Evolutionary conservation across 768 basidiomycete species (phyloP), one percentile per base, ranked within the genome.

Genomic region (Lenzites betulinus): DNA sequence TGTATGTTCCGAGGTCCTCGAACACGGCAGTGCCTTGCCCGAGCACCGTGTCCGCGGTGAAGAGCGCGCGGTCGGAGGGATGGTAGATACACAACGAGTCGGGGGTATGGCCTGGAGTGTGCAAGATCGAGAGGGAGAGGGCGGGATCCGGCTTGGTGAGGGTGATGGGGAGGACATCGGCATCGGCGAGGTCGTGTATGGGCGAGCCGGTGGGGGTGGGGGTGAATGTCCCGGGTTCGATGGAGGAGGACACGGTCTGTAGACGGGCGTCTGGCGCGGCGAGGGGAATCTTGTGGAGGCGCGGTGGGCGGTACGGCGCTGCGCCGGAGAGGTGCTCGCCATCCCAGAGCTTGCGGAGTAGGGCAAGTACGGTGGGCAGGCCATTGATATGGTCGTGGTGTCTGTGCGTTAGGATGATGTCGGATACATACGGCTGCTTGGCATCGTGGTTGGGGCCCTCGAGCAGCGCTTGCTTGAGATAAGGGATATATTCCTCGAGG

Each of bases 21-120:
- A 98, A 97, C 5, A 95, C 86, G 3, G 95, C 81, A 0, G 93
- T 93, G 8, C 95, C 94, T 63, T 94, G 86, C 0, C 96, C 96
- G 30, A 98, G 83, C 7, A 98, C 84, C 5, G 88, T 92, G 75
- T 98, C 96, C 0, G 90, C 92, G 0, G 93, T 95, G 76, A 95
- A 95, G 16, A 98, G 80, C 0, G 86, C 87, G 25, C 77, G 75
- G 67, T 95, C 92, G 46, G 82, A 81, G 0, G 83, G 78, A 51
- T 94, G 77, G 56, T 87, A 77, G 39, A 98, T 77, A 50, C 81
- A 87, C 69, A 97, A 82, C 2, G 92, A 95, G 72, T 98, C 96
- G 47, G 76, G 67, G 0, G 96, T 98, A 66, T 98, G 96, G 0
- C 96, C 96, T 0, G 96, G 96, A 0, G 92, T 88, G 70, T 93